Base-by-base conservation (phyloP, 2,329 filamentous ascomycete species). In the Epichloe baconii region DNA sequence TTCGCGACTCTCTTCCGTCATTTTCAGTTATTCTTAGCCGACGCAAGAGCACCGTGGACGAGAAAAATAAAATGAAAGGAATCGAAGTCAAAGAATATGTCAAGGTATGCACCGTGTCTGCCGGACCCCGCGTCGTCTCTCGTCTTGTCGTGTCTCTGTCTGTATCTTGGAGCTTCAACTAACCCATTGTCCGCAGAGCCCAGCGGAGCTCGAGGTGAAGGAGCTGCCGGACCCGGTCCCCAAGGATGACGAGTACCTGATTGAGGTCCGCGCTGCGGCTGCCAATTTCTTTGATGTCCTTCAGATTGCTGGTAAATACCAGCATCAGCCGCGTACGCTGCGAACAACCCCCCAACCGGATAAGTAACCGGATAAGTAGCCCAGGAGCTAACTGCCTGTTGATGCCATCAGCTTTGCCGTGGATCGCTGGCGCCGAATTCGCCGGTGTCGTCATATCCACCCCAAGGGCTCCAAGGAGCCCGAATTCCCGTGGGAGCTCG, bases 261-360 rank as follows among this genome's bases (percentile, higher is more conserved):
- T 97, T 64, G 79, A 83, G 62, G 86, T 97, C 61, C 86, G 88
- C 68, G 88, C 91, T 45, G 79, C 86, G 0, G 91, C 88, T 19
- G 87, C 88, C 61, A 97, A 97, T 72, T 97, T 97, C 78, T 97
- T 96, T 73, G 91, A 97, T 66, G 85, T 95, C 52, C 80, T 97
- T 50, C 91, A 97, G 65, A 88, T 96, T 63, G 85, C 88, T 63
- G 91, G 91, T 52, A 95, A 94, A 78, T 97, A 97, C 70, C 91
- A 97, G 65, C 78, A 88, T 64, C 90, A 96, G 61, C 89, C 89
- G 0, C 81, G 76, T 79, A 66, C 34, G 71, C 14, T 1, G 36
- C 36, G 5, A 23, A n/a, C 12, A 2, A 2, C 12, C 12, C 3
- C 6, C 11, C 12, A 19, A 21, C 19, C 19, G 19, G 19, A 21